Base-by-base conservation (phyloP, 2,329 filamentous ascomycete species). In the Colletotrichum cuscutae region DNA sequence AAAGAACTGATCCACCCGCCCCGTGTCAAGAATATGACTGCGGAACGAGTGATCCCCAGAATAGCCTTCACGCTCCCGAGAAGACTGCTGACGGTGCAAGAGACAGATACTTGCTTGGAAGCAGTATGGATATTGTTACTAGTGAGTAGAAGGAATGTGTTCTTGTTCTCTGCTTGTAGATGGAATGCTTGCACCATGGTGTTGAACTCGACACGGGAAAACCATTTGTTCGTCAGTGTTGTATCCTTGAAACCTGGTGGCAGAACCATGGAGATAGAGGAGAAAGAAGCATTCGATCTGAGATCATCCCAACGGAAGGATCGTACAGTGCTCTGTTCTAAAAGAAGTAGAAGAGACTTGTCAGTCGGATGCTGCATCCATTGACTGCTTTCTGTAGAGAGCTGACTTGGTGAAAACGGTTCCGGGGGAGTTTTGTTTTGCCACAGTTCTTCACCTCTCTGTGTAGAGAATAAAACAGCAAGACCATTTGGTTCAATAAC, bases 1-100 rank as follows among this genome's bases (percentile, higher is more conserved):
- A 76, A 69, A 13, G 75, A 76, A 59, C 76, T 76, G 42, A 77
- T 67, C 76, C 76, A 77, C 24, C 76, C 75, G n/a, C 59, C 64
- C 4, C 60, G 65, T 54, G 71, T 74, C 42, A 77, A 35, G 37
- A 77, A 77, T 37, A 70, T 75, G 32, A 77, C 42, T 3, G 24
- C 72, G 8, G 76, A 77, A 12, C 61, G 57, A 52, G 58, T 49
- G 13, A 76, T 9, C 8, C 76, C 76, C 4, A 77, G 61, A 6
- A 74, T 58, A 1, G 24, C 13, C 42, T 71, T 59, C 13, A 74
- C 26, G 12, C 26, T 49, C 22, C 30, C 13, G 24, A 35, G 57
- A 9, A 54, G 7, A n/a, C 35, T 58, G 15, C 65, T 74, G 11
- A 57, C 52, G 58, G 74, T 68, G 53, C 74, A 49, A 6, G 46